These are phyloP conservation scores for Metarhizium sp. DNA, from an alignment of 2,329 filamentous ascomycete species.

Conservation along the genomic window DNA sequence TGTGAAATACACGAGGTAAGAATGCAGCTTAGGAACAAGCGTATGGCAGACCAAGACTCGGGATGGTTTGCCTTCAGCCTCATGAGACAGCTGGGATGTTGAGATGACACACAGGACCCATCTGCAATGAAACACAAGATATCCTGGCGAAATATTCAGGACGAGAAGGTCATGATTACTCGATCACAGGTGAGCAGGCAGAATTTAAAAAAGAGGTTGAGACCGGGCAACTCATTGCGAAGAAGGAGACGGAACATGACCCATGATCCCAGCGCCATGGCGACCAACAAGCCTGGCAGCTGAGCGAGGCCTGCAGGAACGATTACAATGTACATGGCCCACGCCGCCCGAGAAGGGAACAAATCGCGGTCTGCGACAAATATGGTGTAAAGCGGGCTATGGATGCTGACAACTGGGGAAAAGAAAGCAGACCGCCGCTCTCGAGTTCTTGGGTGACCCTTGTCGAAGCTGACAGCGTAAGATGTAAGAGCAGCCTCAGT, in stretches of 20 bases:
- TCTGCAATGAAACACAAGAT: conserved; percentile 13
- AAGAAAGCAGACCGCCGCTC: background rate
- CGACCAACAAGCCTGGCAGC: conserved; percentile 8
- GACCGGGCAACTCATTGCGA: conserved; percentile 1
- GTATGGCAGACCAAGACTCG: background rate
- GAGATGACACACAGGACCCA: conserved; percentile 13
- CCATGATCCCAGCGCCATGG: conserved; percentile 5
- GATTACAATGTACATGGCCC: conserved; percentile 1
- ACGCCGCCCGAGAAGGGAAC: conserved; percentile 5
- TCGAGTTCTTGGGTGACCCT: conserved; percentile 3
- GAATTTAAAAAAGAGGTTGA: conserved; percentile 1
- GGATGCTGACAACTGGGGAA: conserved; percentile 3
- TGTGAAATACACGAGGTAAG: conserved; percentile 1
- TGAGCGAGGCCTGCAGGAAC: conserved; percentile 5
- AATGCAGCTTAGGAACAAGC: background rate
- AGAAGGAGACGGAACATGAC: conserved; percentile 1
- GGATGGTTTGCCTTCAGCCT: conserved; percentile 10
- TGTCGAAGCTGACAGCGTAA: conserved; percentile 8
- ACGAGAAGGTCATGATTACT: conserved; percentile 6
- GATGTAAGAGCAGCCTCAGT: conserved; percentile 6
- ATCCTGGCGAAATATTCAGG: conserved; percentile 8
- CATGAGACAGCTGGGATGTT: conserved; percentile 10
- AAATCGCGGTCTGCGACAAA: conserved; percentile 5
- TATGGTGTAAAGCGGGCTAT: conserved; percentile 3
- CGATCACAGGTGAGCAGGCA: conserved; percentile 3